phyloP scores from a whole-genome alignment of 2,329 filamentous ascomycete species.

The Calonectria leucothoes region DNA sequence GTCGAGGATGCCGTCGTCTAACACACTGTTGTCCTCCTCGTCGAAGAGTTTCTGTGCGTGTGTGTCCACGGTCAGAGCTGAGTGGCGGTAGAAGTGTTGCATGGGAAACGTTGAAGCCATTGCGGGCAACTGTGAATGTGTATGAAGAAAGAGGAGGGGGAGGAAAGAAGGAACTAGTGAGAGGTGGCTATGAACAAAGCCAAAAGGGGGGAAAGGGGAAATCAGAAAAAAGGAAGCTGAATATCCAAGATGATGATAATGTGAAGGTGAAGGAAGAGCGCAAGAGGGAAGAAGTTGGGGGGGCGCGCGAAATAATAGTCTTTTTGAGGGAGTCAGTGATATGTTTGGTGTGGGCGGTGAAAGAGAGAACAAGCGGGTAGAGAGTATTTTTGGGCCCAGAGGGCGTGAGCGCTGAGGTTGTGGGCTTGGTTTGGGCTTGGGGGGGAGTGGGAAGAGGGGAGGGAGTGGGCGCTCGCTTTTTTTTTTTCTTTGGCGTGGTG shows the following conservation, averaged over 20 bases:
- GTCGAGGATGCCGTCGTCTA: conserved; percentile 72
- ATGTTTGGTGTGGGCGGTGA: conserved; percentile 43
- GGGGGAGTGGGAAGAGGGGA: conserved; percentile 3
- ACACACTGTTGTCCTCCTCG: conserved; percentile 69
- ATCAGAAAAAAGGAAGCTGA: conserved; percentile 36
- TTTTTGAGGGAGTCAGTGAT: conserved; percentile 40
- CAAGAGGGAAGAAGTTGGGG: conserved; percentile 39
- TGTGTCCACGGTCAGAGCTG: conserved; percentile 65
- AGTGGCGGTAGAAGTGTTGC: conserved; percentile 63
- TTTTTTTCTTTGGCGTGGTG: conserved; percentile 21
- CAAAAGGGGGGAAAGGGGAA: conserved; percentile 35
- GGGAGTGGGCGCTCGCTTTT: conserved; percentile 18
- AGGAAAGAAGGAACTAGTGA: conserved; percentile 32
- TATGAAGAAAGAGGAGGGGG: conserved; percentile 27
- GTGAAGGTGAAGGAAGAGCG: conserved; percentile 37
- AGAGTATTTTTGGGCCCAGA: conserved; percentile 24
- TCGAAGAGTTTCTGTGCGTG: conserved; percentile 68
- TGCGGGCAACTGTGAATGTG: conserved; percentile 40
- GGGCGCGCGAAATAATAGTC: conserved; percentile 44
- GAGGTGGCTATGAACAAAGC: conserved; percentile 35
- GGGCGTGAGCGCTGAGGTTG: conserved; percentile 21
- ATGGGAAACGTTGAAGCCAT: conserved; percentile 65
- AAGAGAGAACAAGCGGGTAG: conserved; percentile 24
- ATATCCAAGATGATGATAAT: conserved; percentile 26
- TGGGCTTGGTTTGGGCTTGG: conserved; percentile 15